Evolutionary conservation across 257 asterid genomes (phyloP).

Genomic region (Plantago elongata): DNA sequence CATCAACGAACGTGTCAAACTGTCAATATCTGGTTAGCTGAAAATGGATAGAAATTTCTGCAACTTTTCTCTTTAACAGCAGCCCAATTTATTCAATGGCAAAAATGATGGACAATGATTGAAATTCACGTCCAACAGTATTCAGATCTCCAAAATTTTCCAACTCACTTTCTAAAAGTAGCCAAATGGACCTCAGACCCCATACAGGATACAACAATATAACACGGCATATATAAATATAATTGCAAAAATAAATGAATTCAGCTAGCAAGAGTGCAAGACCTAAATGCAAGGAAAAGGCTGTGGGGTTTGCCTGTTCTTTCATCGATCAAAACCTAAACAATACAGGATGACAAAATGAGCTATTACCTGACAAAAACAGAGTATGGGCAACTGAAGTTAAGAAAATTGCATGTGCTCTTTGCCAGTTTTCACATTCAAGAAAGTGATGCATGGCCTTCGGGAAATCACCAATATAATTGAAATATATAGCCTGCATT

Average conservation of each 20-base stretch:
- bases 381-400: conserved; percentile 78
- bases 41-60: no score
- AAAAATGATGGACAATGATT: not conserved
- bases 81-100: no score
- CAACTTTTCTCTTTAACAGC: no score
- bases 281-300: no score
- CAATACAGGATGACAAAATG: conserved; percentile 9
- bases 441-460: conserved; percentile 85
- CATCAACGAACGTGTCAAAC: no score
- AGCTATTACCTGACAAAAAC: conserved; percentile 61
- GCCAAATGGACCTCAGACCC: conserved; percentile 6
- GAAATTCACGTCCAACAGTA: not conserved
- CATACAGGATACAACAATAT: conserved; percentile 5
- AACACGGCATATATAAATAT: not conserved
- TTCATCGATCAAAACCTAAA: not conserved
- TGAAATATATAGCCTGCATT: conserved; percentile 78
- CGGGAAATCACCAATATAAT: conserved; percentile 57
- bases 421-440: conserved; percentile 87
- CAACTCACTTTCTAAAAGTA: not conserved
- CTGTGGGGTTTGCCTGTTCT: no score
- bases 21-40: no score
- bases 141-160: not conserved
- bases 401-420: conserved; percentile 78
- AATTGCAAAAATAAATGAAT: not conserved
- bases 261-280: not conserved